Conservation (phyloP, 768 basidiomycete species). For the Suillus paluster region DNA sequence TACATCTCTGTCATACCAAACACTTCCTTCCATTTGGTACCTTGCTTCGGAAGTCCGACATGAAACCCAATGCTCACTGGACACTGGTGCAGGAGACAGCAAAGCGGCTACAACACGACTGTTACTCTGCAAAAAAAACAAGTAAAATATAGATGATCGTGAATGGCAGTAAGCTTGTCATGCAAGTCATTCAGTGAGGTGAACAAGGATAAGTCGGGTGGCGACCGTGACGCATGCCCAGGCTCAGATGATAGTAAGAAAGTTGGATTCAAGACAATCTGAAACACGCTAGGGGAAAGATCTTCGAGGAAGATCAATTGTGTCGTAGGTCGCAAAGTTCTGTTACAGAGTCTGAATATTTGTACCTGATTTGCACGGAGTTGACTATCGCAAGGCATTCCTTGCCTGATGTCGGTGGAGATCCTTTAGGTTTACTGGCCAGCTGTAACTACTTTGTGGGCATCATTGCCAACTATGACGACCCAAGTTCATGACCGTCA, state of each 20-base stretch:
- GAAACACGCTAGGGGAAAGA: conserved; percentile 60
- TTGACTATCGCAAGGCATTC: conserved; percentile 22
- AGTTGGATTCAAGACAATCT: conserved; percentile 51
- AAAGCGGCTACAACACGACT: conserved; percentile 27
- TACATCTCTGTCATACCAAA: conserved; percentile 18
- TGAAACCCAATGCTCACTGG: conserved; percentile 38
- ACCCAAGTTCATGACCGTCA: not conserved
- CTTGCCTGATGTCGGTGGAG: conserved; percentile 42
- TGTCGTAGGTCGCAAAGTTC: conserved; percentile 69
- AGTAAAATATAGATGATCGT: conserved; percentile 52
- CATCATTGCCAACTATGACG: conserved; percentile 45
- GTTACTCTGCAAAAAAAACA: conserved; percentile 14
- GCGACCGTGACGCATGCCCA: conserved; percentile 15
- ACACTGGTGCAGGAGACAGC: conserved; percentile 29
- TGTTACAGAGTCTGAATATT: conserved; percentile 22
- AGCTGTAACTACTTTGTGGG: conserved; percentile 43
- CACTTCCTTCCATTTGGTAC: conserved; percentile 2
- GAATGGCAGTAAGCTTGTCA: conserved; percentile 52
- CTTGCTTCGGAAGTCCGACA: conserved; percentile 17
- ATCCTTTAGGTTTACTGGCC: conserved; percentile 41
- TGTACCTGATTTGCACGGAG: no score
- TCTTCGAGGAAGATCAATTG: conserved; percentile 56
- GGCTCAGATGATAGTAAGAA: conserved; percentile 42
- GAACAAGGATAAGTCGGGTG: conserved; percentile 35
- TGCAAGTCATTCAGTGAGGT: conserved; percentile 49